Evolutionary conservation across 2,329 filamentous ascomycete species (phyloP).

Genomic region (Ceratocystis eucalypticola): DNA sequence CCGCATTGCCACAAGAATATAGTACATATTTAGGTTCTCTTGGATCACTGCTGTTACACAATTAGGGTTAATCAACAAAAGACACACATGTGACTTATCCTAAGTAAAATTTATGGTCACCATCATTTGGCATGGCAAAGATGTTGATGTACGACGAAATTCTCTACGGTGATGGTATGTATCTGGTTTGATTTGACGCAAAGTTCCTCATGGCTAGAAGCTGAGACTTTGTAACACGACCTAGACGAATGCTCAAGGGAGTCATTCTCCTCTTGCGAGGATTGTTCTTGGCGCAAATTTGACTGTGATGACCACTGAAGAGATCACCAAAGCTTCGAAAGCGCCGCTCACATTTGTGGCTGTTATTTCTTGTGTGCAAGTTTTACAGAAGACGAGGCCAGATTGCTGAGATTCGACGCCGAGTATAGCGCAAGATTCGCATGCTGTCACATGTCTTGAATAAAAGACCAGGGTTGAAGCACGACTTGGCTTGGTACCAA

Average conservation of each 20-base stretch:
- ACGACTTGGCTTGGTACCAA: background rate
- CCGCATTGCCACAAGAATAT: background rate
- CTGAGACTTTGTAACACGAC: conserved; percentile 85
- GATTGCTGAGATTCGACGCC: too few species aligned
- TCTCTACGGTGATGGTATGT: conserved; percentile 32
- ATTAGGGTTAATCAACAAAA: background rate
- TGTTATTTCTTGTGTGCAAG: background rate
- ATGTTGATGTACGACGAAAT: background rate
- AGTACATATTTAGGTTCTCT: background rate
- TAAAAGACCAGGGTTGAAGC: conserved; percentile 7
- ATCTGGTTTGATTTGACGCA: conserved; percentile 79
- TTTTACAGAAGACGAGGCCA: too few species aligned
- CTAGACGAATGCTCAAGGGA: conserved; percentile 82
- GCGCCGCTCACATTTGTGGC: conserved; percentile 39
- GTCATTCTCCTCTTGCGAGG: conserved; percentile 37
- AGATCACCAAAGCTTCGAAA: conserved; percentile 82
- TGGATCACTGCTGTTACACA: background rate
- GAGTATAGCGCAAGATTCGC: background rate
- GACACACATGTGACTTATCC: background rate
- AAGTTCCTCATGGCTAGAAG: conserved; percentile 59
- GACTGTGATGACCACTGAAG: conserved; percentile 66
- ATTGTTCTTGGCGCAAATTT: conserved; percentile 74
- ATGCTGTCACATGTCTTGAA: background rate
- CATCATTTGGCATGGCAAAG: background rate
- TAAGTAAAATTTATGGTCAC: background rate